Evolutionary conservation across 257 asterid genomes (phyloP).

Genomic region (Nicotiana tabacum): DNA sequence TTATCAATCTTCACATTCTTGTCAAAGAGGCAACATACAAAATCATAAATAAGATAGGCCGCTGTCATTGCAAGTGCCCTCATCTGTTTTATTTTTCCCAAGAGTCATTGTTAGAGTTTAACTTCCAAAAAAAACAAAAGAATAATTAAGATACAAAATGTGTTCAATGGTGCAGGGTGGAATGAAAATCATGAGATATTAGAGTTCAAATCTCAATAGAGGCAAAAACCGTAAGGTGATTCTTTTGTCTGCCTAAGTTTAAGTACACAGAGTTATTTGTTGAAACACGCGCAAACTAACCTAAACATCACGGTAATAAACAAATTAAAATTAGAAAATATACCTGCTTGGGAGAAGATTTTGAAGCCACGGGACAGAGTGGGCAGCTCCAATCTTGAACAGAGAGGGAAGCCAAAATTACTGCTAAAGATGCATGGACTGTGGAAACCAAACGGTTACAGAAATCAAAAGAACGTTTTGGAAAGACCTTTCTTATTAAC

Average conservation of each 20-base stretch:
- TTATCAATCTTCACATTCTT: slow-evolving; percentile 51
- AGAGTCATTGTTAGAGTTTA: background rate
- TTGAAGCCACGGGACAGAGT: slow-evolving; percentile 51
- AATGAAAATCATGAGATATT: background rate
- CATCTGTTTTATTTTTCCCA: slow-evolving; percentile 40
- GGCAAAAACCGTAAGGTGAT: background rate
- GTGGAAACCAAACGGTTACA: slow-evolving; percentile 61
- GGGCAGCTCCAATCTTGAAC: slow-evolving; percentile 64
- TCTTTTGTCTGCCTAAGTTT: background rate
- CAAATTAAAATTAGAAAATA: too few relatives aligned
- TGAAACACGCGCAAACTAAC: too few relatives aligned
- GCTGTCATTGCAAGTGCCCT: slow-evolving; percentile 45
- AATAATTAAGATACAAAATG: background rate
- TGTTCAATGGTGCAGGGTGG: background rate
- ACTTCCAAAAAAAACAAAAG: background rate
- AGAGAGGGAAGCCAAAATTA: slow-evolving; percentile 41
- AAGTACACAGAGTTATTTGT: background rate
- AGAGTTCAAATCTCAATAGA: background rate
- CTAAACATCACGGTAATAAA: too few relatives aligned
- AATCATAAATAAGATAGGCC: slow-evolving; percentile 64
- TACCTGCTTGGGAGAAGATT: slow-evolving; percentile 57
- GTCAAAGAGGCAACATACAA: slow-evolving; percentile 63
- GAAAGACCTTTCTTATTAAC: slow-evolving; percentile 20
- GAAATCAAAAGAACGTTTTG: slow-evolving; percentile 49
- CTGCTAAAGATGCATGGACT: slow-evolving; percentile 44